phyloP scores from a whole-genome alignment of 2,329 filamentous ascomycete species.

The Trichothecium roseum region DNA sequence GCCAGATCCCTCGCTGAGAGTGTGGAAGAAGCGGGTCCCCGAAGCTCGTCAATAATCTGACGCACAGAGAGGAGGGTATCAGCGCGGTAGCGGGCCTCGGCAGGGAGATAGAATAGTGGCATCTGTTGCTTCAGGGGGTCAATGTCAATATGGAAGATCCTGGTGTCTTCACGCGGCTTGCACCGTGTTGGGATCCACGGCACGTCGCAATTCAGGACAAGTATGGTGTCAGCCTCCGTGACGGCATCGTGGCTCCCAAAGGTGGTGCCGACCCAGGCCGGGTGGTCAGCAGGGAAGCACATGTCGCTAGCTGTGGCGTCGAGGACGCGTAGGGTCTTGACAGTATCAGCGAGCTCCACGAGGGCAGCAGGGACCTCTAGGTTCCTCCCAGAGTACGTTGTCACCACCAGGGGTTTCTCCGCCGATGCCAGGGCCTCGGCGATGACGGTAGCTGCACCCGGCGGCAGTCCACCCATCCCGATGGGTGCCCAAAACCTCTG shows the following conservation, averaged over 20 bases:
- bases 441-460: conserved; percentile 37
- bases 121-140: conserved; percentile 63
- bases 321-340: conserved; percentile 60
- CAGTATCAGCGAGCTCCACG: conserved; percentile 54
- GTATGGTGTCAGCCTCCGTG: conserved; percentile 67
- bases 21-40: conserved; percentile 27
- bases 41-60: conserved; percentile 57
- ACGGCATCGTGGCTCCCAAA: conserved; percentile 68
- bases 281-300: conserved; percentile 67
- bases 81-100: conserved; percentile 54
- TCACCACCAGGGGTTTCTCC: conserved; percentile 57
- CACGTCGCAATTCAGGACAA: conserved; percentile 83
- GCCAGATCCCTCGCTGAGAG: conserved; percentile 14
- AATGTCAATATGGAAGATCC: conserved; percentile 54
- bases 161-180: conserved; percentile 39
- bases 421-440: conserved; percentile 53
- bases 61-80: conserved; percentile 54
- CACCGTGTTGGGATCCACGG: conserved; percentile 83
- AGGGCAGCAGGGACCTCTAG: conserved; percentile 50
- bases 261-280: conserved; percentile 56
- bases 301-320: conserved; percentile 73
- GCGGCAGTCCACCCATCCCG: conserved; percentile 49
- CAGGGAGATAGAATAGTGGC: conserved; percentile 61
- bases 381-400: conserved; percentile 62
- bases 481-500: conserved; percentile 63